Conservation (phyloP, 176 grass and related monocot genomes). For the Phoenix roebelenii region DNA sequence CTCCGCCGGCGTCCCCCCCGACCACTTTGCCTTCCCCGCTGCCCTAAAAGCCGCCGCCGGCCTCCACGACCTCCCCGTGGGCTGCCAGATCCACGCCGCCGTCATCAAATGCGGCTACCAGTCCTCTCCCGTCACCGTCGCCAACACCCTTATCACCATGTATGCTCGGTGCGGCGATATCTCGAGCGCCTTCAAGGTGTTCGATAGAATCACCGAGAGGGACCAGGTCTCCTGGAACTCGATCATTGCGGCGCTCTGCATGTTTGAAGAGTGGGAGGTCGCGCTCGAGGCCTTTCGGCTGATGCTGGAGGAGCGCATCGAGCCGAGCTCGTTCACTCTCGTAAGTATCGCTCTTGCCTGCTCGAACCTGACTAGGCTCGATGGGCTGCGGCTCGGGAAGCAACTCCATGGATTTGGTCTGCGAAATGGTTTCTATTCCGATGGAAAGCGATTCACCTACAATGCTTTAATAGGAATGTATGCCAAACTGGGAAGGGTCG, state of each 20-base stretch:
- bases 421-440: slow-evolving; percentile 31
- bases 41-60: slow-evolving; percentile 51
- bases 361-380: slow-evolving; percentile 32
- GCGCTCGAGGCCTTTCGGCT: slow-evolving; percentile 39
- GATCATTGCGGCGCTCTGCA: slow-evolving; percentile 55
- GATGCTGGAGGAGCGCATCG: slow-evolving; percentile 37
- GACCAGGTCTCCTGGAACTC: slow-evolving; percentile 75
- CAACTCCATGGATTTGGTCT: slow-evolving; percentile 61
- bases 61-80: slow-evolving; percentile 19
- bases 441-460: slow-evolving; percentile 41
- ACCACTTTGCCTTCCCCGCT: slow-evolving; percentile 56
- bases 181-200: slow-evolving; percentile 39
- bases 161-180: slow-evolving; percentile 54
- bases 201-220: slow-evolving; percentile 27
- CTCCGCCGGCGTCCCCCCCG: slow-evolving; percentile 19
- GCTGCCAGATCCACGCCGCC: slow-evolving; percentile 44
- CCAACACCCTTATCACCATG: slow-evolving; percentile 53
- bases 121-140: slow-evolving; percentile 28
- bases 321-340: slow-evolving; percentile 67
- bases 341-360: slow-evolving; percentile 67
- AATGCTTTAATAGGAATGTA: slow-evolving; percentile 90
- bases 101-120: slow-evolving; percentile 23
- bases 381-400: slow-evolving; percentile 42
- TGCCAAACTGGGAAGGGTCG: slow-evolving; percentile 58
- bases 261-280: slow-evolving; percentile 39